These are phyloP conservation scores for Iberis pinnata DNA, from an alignment of 345 rosid species.

Conservation along the genomic window DNA sequence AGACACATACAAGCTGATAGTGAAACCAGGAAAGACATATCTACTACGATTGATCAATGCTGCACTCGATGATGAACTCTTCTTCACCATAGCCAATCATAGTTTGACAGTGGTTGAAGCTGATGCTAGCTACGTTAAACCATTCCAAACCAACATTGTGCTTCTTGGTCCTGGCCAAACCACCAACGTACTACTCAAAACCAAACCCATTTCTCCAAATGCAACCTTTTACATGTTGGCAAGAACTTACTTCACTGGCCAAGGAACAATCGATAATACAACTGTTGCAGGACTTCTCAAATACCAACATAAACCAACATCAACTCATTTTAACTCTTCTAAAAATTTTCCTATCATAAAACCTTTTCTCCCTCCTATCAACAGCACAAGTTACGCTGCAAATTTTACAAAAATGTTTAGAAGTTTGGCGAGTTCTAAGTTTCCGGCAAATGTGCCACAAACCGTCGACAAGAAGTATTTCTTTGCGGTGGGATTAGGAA, in stretches of 20 bases:
- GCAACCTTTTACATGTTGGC: slow-evolving; percentile 60
- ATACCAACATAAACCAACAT: slow-evolving; percentile 28
- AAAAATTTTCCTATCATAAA: slow-evolving; percentile 22
- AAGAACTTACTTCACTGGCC: slow-evolving; percentile 60
- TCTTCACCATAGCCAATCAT: slow-evolving; percentile 73
- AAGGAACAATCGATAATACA: too few species aligned
- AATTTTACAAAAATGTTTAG: slow-evolving; percentile 44
- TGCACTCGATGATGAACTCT: slow-evolving; percentile 70
- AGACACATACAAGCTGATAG: slow-evolving; percentile 61
- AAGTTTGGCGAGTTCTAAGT: slow-evolving; percentile 58
- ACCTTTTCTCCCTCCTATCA: slow-evolving; percentile 55
- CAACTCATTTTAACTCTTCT: slow-evolving; percentile 18
- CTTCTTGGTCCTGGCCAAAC: slow-evolving; percentile 65
- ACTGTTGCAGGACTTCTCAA: too few species aligned
- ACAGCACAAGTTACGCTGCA: slow-evolving; percentile 42
- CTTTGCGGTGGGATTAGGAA: slow-evolving; percentile 62
- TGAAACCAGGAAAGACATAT: slow-evolving; percentile 63
- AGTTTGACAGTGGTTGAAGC: slow-evolving; percentile 59
- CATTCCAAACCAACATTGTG: slow-evolving; percentile 45
- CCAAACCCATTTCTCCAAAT: slow-evolving; percentile 45
- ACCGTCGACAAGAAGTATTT: slow-evolving; percentile 37
- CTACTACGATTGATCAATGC: slow-evolving; percentile 65
- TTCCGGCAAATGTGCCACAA: slow-evolving; percentile 58
- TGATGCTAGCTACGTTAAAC: slow-evolving; percentile 70
- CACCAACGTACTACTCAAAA: slow-evolving; percentile 55